These are phyloP conservation scores for Xylaria sp. DNA, from an alignment of 2,329 filamentous ascomycete species.

Conservation along the genomic window DNA sequence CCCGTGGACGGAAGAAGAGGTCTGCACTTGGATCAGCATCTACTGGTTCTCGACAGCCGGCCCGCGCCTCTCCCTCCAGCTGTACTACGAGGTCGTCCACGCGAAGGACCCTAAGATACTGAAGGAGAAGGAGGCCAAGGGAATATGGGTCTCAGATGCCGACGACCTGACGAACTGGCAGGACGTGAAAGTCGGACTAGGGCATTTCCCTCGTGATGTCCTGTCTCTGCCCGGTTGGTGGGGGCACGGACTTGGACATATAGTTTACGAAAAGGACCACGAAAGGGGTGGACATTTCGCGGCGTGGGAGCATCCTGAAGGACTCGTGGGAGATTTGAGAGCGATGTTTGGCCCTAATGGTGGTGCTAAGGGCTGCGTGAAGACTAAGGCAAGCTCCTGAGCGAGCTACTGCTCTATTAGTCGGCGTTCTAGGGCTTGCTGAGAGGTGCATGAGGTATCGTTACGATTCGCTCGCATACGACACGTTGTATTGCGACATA, in stretches of 20 bases:
- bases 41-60: slow-evolving; percentile 77
- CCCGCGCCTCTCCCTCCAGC: slow-evolving; percentile 68
- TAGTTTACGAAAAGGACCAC: slow-evolving; percentile 59
- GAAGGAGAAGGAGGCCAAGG: slow-evolving; percentile 49
- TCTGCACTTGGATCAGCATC: slow-evolving; percentile 77
- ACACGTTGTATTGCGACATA: not conserved
- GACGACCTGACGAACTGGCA: slow-evolving; percentile 36
- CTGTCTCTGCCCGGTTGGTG: slow-evolving; percentile 59
- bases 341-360: slow-evolving; percentile 60
- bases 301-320: slow-evolving; percentile 59
- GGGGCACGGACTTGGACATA: slow-evolving; percentile 60
- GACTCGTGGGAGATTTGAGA: slow-evolving; percentile 56
- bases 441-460: not conserved
- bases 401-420: slow-evolving; percentile 18
- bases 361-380: slow-evolving; percentile 42
- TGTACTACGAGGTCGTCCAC: slow-evolving; percentile 76
- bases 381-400: slow-evolving; percentile 21
- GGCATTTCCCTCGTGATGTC: slow-evolving; percentile 62
- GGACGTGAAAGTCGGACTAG: slow-evolving; percentile 59
- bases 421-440: not conserved
- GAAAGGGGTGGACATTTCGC: slow-evolving; percentile 61
- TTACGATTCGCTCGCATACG: not conserved
- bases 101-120: slow-evolving; percentile 65
- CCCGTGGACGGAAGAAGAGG: slow-evolving; percentile 78
- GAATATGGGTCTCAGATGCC: slow-evolving; percentile 8